A percentile compares a stretch with the other conserved stretches of the same genome.
Conservation (phyloP, 768 basidiomycete species). For the Leccinum sublutescens region DNA sequence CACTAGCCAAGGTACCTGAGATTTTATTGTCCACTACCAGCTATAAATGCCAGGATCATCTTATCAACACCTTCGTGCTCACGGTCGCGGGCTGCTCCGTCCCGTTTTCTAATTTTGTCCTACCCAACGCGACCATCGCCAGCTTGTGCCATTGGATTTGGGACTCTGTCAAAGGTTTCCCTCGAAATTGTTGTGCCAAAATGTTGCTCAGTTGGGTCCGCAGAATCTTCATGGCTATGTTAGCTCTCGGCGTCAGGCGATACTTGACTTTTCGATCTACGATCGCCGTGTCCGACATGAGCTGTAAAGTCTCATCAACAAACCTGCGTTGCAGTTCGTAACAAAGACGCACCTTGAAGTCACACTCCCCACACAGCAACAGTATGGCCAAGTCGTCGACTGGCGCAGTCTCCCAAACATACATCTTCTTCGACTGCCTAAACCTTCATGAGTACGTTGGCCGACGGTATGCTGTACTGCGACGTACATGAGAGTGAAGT, state of each 20-base stretch:
- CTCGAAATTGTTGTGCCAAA: constrained; percentile 66
- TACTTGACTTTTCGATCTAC: constrained; percentile 88
- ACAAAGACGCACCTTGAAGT: constrained; percentile 66
- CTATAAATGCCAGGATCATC: constrained; percentile 8
- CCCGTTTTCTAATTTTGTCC: constrained; percentile 40
- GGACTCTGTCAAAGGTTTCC: constrained; percentile 52
- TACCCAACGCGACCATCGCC: constrained; percentile 61
- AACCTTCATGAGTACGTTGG: constrained; percentile 8
- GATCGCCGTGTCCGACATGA: constrained; percentile 63
- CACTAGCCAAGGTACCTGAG: background rate
- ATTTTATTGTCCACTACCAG: background rate
- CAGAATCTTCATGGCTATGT: constrained; percentile 77
- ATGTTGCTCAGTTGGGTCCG: constrained; percentile 59
- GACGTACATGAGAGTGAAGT: constrained; percentile 85
- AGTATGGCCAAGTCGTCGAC: constrained; percentile 80
- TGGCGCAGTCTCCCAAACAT: constrained; percentile 91
- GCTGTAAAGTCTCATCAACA: constrained; percentile 40
- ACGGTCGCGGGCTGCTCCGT: constrained; percentile 9
- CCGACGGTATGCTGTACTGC: background rate
- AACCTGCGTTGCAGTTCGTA: background rate
- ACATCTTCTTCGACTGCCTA: constrained; percentile 92
- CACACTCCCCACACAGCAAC: constrained; percentile 85
- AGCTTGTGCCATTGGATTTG: constrained; percentile 75
- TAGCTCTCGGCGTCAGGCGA: constrained; percentile 64
- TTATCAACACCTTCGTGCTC: constrained; percentile 18